Evolutionary conservation across 495 filamentous ascomycete genomes (phyloP), one percentile per base, ranked within the genome.

Genomic region (Penicillium cataractarum): DNA sequence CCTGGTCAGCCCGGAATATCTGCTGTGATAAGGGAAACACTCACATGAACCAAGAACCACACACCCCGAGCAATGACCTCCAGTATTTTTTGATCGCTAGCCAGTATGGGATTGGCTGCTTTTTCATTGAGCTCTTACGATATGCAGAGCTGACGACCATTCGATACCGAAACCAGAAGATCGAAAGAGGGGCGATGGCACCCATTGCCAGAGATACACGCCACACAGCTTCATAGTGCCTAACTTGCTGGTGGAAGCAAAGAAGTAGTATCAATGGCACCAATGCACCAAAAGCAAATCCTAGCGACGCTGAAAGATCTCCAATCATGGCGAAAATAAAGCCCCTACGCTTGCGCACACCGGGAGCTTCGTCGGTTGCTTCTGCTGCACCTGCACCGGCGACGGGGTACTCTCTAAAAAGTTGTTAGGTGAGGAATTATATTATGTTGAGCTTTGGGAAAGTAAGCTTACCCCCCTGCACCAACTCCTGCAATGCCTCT

Each of bases 81-180:
- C 77, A 77, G 51, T 80, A 80, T 22, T 73, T 73, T 44, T 70
- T 75, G n/a, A 74, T 50, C 0, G 65, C 72, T 2, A 78, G 62
- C 65, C 61, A 64, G 44, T 71, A 71, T 1, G 74, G 74, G 19
- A 76, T 65, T 55, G 49, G 68, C 57, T 68, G 78, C 51, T 68
- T 67, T 62, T 57, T 71, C 70, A 71, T 86, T 78, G 78, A 87
- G 89, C 71, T 90, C 85, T 73, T 91, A 83, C 12, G 89, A 88
- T 74, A 93, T 84, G 61, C 86, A 73, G 6, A 92, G 79, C 70
- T 85, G 85, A 72, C 64, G 2, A 65, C 66, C 72, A 78, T 76
- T 5, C 72, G 72, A 56, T 73, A 74, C 12, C 75, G 66, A 63
- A 78, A 74, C 69, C 73, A 79, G 65, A 79, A 78, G 35, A 78